Conservation (phyloP, 225 moss, liverwort and hornwort genomes). For the Ulota crispa region DNA sequence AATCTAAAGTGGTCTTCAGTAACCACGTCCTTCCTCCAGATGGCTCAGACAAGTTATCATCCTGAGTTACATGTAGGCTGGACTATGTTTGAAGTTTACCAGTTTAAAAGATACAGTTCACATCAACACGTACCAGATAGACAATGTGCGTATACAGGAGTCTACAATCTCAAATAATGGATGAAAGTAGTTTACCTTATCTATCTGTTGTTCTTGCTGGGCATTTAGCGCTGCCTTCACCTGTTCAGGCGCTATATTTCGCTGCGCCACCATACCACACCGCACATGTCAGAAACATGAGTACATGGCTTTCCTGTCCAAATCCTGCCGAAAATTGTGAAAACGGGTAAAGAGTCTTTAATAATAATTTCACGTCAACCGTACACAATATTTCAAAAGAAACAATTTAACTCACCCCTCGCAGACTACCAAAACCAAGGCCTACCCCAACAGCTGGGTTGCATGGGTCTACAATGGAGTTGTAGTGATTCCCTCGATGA, state of each 20-base stretch:
- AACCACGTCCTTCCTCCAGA: conserved; percentile 6
- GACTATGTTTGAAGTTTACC: not conserved
- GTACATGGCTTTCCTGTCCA: not conserved
- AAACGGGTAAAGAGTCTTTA: not conserved
- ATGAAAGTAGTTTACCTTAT: conserved; percentile 57
- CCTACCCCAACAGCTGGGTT: conserved; percentile 96
- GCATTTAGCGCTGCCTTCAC: conserved; percentile 96
- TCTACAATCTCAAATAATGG: not conserved
- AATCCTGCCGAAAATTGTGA: not conserved
- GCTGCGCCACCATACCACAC: conserved; percentile 56
- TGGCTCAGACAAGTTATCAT: not conserved
- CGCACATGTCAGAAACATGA: conserved; percentile 11
- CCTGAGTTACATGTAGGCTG: not conserved
- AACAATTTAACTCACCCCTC: conserved; percentile 76
- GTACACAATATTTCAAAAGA: conserved; percentile 29
- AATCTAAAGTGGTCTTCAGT: not conserved
- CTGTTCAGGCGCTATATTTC: conserved; percentile 91
- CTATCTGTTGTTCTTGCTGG: conserved; percentile 97
- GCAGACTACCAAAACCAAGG: conserved; percentile 95
- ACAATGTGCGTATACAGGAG: not conserved
- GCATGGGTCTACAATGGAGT: conserved; percentile 87
- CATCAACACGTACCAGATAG: conserved; percentile 2
- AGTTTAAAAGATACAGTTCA: conserved; percentile 3
- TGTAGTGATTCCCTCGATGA: conserved; percentile 98
- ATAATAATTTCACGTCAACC: conserved; percentile 23